These are phyloP conservation scores for Terfezia boudieri DNA, from an alignment of 495 filamentous ascomycete genomes.

Conservation along the genomic window DNA sequence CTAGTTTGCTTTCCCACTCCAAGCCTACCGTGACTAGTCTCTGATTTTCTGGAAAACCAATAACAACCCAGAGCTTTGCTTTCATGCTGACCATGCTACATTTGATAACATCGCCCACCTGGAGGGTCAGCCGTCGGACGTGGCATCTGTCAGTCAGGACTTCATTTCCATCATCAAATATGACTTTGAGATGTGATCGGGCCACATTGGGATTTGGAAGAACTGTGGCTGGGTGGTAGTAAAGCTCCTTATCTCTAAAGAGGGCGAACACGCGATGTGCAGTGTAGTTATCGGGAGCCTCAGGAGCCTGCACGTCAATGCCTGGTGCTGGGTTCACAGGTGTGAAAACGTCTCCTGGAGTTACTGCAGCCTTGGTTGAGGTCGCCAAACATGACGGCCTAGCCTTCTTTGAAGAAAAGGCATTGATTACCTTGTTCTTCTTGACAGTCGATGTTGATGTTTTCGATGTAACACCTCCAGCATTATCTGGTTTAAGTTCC, in stretches of 20 bases:
- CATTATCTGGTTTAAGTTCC: no score
- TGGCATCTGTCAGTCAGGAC: conserved; percentile 3
- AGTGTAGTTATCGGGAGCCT: background rate
- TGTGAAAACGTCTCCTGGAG: background rate
- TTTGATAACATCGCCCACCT: conserved; percentile 10
- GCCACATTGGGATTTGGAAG: background rate
- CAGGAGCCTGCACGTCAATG: background rate
- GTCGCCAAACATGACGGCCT: no score
- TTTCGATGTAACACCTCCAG: no score
- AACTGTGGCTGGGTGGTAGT: conserved; percentile 15
- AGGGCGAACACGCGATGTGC: conserved; percentile 15
- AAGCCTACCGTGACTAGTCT: background rate
- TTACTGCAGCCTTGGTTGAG: no score
- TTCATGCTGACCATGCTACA: conserved; percentile 12
- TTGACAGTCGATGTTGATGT: no score
- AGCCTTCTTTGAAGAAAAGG: no score
- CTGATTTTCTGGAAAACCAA: conserved; percentile 1
- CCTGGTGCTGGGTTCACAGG: background rate
- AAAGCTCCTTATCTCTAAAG: conserved; percentile 12
- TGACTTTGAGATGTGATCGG: conserved; percentile 4
- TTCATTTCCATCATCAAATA: conserved; percentile 16
- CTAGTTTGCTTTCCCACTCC: background rate
- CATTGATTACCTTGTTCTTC: no score
- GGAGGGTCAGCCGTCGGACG: conserved; percentile 13
- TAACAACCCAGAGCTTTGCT: conserved; percentile 7